Evolutionary conservation across 2,329 filamentous ascomycete genomes (phyloP), one percentile per base, ranked within the genome.

Genomic region (Calonectria honghensis): DNA sequence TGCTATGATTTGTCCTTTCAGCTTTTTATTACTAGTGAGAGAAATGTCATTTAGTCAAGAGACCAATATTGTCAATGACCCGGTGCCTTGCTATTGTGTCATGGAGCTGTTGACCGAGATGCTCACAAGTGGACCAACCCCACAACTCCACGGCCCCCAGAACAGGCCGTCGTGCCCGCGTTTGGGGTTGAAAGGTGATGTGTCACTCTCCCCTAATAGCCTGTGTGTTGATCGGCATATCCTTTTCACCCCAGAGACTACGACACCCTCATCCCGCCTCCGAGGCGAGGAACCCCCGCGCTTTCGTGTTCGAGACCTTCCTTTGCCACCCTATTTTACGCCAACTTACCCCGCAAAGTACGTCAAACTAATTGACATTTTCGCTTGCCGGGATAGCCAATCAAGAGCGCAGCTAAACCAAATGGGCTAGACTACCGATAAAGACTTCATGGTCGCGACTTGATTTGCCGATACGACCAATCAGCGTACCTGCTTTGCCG

Each of bases 391-490:
- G 71, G 11, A 10, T 1, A 16, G 0, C 78, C 75, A 79, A 79
- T 78, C 73, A 73, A 76, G 68, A 24, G 11, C n/a, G 18, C 1
- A 6, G 14, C n/a, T 3, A n/a, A 16, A 29, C 20, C 48, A 27
- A 41, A 27, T 20, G 24, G n/a, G 51, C 37, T n/a, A 50, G 20
- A 51, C 35, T n/a, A 61, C 35, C n/a, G 61, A 64, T 71, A 71
- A 35, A 48, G 45, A 48, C 13, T 48, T 24, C 11, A 13, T 13
- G 31, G 4, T 54, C 27, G 32, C 35, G 37, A 4, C 48, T 4
- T 48, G 6, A 1, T 11, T 74, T 77, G 78, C 78, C 78, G 78
- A 78, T 4, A 9, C 37, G 18, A n/a, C 78, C 75, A 79, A 78
- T 79, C 16, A 78, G 0, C 1, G 0, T 0, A 0, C 1, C 1